A percentile compares a stretch with the other conserved stretches of the same genome.
phyloP scores from a whole-genome alignment of 2,329 filamentous ascomycete species.

The Talaromyces sp. region DNA sequence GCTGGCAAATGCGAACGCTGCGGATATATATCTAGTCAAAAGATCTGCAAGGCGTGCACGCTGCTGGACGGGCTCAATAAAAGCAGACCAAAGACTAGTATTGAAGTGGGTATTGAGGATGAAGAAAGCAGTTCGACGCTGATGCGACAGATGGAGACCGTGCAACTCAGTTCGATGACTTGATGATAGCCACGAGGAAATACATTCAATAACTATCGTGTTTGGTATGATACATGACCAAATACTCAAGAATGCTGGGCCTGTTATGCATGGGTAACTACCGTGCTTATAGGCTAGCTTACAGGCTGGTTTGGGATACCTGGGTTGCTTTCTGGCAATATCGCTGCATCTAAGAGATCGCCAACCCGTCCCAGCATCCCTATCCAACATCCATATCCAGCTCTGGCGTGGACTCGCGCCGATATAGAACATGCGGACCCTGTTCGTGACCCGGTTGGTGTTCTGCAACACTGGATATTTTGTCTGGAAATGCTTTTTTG shows the following conservation, averaged over 20 bases:
- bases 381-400: not conserved
- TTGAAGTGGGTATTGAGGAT: slow-evolving; percentile 42
- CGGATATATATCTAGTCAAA: slow-evolving; percentile 93
- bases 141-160: slow-evolving; percentile 46
- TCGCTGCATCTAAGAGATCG: not conserved
- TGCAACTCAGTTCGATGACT: slow-evolving; percentile 18
- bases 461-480: no score
- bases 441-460: no score
- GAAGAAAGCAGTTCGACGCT: slow-evolving; percentile 50
- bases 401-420: not conserved
- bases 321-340: not conserved
- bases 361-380: not conserved
- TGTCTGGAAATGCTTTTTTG: no score
- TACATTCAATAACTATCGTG: not conserved
- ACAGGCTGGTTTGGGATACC: not conserved
- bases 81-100: slow-evolving; percentile 46
- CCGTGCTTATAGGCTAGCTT: not conserved
- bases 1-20: slow-evolving; percentile 82
- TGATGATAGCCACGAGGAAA: not conserved
- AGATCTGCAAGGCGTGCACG: slow-evolving; percentile 88
- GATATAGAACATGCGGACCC: not conserved
- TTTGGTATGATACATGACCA: not conserved
- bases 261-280: no score
- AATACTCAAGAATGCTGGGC: not conserved
- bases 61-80: slow-evolving; percentile 90